Percentiles rank a stretch among this genome's conserved stretches.
phyloP scores from a whole-genome alignment of 768 basidiomycete genomes.

The Russula ochroleuca region DNA sequence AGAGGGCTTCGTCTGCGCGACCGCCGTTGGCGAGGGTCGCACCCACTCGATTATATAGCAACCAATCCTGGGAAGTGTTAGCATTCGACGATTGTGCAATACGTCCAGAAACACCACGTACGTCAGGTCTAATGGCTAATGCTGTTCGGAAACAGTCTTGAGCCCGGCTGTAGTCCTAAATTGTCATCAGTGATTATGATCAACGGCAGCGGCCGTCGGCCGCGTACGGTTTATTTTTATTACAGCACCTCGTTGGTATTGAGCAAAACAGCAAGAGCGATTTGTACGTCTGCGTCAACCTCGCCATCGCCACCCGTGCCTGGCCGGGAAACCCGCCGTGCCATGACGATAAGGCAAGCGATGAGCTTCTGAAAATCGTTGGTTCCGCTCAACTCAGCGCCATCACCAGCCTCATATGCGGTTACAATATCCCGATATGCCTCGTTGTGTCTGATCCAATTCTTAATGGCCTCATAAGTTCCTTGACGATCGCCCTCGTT shows the following conservation, averaged over 20 bases:
- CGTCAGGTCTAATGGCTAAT: conserved; percentile 80
- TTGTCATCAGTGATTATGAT: neutral
- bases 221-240: neutral
- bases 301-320: conserved; percentile 35
- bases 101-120: conserved; percentile 37
- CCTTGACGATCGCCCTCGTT: conserved; percentile 77
- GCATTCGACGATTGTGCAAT: neutral
- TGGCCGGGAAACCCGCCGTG: conserved; percentile 46
- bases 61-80: conserved; percentile 64
- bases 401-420: conserved; percentile 34
- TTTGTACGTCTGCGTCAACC: conserved; percentile 92
- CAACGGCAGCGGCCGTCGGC: neutral
- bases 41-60: conserved; percentile 89
- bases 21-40: conserved; percentile 93
- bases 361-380: conserved; percentile 55
- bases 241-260: conserved; percentile 77
- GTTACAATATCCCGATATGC: conserved; percentile 47
- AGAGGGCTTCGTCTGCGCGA: conserved; percentile 69
- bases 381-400: conserved; percentile 31
- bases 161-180: conserved; percentile 84
- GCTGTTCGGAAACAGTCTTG: conserved; percentile 93
- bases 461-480: conserved; percentile 75
- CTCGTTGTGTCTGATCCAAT: conserved; percentile 73
- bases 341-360: conserved; percentile 78
- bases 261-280: conserved; percentile 88